These are phyloP conservation scores for Globisporangium ultimum DNA, from an alignment of 352 stramenopile genomes.

Conservation along the genomic window DNA sequence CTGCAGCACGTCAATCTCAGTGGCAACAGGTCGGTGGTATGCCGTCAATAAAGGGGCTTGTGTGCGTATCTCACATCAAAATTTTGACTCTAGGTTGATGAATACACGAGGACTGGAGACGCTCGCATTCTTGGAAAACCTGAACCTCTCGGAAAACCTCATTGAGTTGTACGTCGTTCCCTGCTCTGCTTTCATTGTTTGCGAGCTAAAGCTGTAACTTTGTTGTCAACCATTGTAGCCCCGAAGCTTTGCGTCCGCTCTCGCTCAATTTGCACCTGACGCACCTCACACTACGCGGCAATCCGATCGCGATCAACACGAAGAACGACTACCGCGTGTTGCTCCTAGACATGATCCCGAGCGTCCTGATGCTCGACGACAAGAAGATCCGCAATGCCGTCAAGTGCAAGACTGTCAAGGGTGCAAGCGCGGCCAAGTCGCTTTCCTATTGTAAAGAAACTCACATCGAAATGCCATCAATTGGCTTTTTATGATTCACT, in stretches of 20 bases:
- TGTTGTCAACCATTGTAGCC: slow-evolving; percentile 20
- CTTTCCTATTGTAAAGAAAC: slow-evolving; percentile 65
- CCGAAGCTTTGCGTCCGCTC: slow-evolving; percentile 54
- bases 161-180: slow-evolving; percentile 56
- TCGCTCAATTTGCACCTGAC: slow-evolving; percentile 70
- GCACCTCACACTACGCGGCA: slow-evolving; percentile 62
- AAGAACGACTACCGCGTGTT: slow-evolving; percentile 62
- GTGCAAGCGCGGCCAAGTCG: slow-evolving; percentile 34
- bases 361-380: slow-evolving; percentile 68
- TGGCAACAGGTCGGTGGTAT: slow-evolving; percentile 50
- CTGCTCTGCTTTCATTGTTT: neutral
- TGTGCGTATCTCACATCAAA: neutral
- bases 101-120: slow-evolving; percentile 69
- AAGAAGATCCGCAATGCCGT: slow-evolving; percentile 59
- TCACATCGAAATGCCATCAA: neutral
- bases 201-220: neutral
- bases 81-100: slow-evolving; percentile 28
- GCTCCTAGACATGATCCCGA: slow-evolving; percentile 72
- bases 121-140: slow-evolving; percentile 59
- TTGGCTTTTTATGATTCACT: neutral
- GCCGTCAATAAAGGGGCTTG: neutral
- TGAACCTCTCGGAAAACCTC: slow-evolving; percentile 69
- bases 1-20: slow-evolving; percentile 64
- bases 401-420: slow-evolving; percentile 40
- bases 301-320: slow-evolving; percentile 50